Conservation (phyloP, 495 filamentous ascomycete genomes). For the Penicillium macrosclerotiorum region DNA sequence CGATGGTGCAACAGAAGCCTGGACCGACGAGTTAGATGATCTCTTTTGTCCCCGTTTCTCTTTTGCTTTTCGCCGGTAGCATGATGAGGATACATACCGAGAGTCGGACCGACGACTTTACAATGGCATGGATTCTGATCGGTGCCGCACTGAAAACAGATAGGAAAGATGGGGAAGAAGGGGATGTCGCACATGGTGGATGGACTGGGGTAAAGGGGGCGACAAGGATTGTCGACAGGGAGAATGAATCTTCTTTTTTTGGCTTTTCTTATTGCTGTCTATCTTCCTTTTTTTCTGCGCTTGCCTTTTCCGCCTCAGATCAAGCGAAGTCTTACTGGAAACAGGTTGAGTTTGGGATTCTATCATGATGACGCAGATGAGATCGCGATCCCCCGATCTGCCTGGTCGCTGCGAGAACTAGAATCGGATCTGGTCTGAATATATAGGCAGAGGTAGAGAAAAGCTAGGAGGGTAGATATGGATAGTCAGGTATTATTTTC, state of each 20-base stretch:
- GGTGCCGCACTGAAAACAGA: constrained; percentile 56
- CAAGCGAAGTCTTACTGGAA: too few relatives aligned
- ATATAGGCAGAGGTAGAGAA: too few relatives aligned
- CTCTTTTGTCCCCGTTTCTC: background rate
- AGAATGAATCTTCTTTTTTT: too few relatives aligned
- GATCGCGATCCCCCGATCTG: constrained; percentile 15
- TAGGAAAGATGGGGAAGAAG: constrained; percentile 44
- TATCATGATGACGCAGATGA: constrained; percentile 30
- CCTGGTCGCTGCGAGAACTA: constrained; percentile 4
- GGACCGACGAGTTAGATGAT: background rate
- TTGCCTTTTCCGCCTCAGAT: background rate
- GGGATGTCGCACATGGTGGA: constrained; percentile 37
- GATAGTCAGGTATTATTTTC: too few relatives aligned
- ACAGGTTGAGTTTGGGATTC: constrained; percentile 3
- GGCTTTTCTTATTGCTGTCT: background rate
- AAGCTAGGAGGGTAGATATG: too few relatives aligned
- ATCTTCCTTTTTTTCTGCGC: background rate
- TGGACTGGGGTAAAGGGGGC: background rate
- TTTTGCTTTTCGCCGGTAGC: too few relatives aligned
- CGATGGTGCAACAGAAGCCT: constrained; percentile 48
- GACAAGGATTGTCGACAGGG: background rate
- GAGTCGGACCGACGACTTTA: constrained; percentile 60
- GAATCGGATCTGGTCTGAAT: too few relatives aligned
- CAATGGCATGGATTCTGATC: constrained; percentile 62
- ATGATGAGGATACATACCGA: constrained; percentile 36